A percentile compares a stretch with the other conserved stretches of the same genome.
Evolutionary conservation across 2,329 filamentous ascomycete genomes (phyloP).

Genomic region (Aplosporella prunicola): DNA sequence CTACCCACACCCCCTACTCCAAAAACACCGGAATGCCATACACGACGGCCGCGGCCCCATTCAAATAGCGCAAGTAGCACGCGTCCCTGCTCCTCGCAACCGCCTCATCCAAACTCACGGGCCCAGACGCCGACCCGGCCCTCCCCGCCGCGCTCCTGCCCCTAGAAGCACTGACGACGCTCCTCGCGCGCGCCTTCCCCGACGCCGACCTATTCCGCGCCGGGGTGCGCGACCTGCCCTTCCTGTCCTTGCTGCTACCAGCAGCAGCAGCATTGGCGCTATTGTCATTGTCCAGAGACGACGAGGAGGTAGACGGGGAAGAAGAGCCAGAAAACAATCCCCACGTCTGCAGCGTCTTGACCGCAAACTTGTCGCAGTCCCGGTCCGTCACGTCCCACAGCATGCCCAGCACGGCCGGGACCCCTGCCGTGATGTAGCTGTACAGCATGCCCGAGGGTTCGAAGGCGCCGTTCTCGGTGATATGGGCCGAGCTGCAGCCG

Average conservation of each 20-base stretch:
- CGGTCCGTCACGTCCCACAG: conserved; percentile 98
- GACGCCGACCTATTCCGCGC: conserved; percentile 20
- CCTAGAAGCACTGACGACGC: conserved; percentile 13
- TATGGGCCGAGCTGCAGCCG: conserved; percentile 80
- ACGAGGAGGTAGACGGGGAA: no score
- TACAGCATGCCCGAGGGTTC: conserved; percentile 85
- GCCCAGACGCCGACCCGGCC: conserved; percentile 2
- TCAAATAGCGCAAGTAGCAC: conserved; percentile 86
- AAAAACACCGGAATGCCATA: conserved; percentile 93
- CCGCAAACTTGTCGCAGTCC: conserved; percentile 90
- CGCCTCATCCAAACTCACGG: conserved; percentile 60
- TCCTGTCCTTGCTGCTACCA: conserved; percentile 20
- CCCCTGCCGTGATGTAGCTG: conserved; percentile 78
- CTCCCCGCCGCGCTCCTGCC: conserved; percentile 20
- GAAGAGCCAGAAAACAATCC: conserved; percentile 57
- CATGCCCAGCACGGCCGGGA: conserved; percentile 77
- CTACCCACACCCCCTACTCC: no score
- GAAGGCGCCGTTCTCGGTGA: conserved; percentile 75
- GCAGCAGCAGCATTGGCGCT: conserved; percentile 16
- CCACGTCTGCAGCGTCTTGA: conserved; percentile 73
- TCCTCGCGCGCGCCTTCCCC: conserved; percentile 13
- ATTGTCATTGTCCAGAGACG: no score
- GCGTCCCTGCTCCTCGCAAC: conserved; percentile 63
- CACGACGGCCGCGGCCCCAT: conserved; percentile 84
- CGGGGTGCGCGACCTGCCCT: conserved; percentile 19